phyloP scores from a whole-genome alignment of 2,329 filamentous ascomycete genomes.

The Alternaria postmessia region DNA sequence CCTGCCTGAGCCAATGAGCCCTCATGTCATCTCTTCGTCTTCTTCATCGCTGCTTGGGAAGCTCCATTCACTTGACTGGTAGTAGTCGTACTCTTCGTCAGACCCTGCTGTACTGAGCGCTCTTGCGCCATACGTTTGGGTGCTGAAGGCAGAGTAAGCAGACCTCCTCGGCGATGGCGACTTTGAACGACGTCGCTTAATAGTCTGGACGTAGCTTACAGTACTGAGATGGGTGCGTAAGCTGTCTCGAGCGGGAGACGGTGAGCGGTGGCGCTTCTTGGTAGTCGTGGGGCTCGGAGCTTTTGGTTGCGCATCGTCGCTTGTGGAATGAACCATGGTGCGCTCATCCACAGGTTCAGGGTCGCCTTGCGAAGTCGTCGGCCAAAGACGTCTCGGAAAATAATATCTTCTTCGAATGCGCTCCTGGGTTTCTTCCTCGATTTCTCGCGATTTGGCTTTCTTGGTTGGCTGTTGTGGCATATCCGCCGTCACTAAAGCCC shows the following conservation, averaged over 20 bases:
- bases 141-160: neutral
- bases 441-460: conserved; percentile 2
- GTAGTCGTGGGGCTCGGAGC: neutral
- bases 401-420: conserved; percentile 16
- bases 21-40: neutral
- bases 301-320: neutral
- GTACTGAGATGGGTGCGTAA: neutral
- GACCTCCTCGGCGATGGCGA: conserved; percentile 1
- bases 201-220: neutral
- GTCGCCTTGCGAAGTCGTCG: neutral
- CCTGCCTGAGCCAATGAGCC: neutral
- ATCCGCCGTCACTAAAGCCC: conserved; percentile 17
- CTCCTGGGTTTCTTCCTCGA: conserved; percentile 10
- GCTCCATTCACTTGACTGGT: conserved; percentile 19
- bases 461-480: conserved; percentile 4
- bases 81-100: conserved; percentile 7
- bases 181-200: conserved; percentile 9
- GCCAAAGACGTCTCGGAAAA: neutral
- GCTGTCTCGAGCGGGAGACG: neutral
- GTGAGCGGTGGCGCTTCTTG: conserved; percentile 7
- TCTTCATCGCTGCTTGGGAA: conserved; percentile 11
- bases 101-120: neutral
- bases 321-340: neutral
- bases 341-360: neutral
- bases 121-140: neutral